These are phyloP conservation scores for Cicer cuneatum DNA, from an alignment of 306 rosid genomes.

Conservation along the genomic window DNA sequence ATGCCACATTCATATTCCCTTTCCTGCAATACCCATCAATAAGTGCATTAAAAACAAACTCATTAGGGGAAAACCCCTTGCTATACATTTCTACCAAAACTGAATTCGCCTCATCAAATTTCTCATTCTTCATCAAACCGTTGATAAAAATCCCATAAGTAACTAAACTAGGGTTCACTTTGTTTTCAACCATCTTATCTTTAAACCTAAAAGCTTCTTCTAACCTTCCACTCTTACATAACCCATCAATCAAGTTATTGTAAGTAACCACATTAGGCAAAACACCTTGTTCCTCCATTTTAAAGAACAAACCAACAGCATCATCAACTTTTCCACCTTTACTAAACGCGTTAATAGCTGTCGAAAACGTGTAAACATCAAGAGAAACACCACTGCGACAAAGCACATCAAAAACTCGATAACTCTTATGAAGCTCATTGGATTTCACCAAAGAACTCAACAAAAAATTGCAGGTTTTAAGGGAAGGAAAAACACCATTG, in stretches of 20 bases:
- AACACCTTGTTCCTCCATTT: conserved; percentile 64
- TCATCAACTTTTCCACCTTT: conserved; percentile 68
- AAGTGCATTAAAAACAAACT: conserved; percentile 61
- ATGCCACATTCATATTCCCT: conserved; percentile 62
- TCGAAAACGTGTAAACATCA: conserved; percentile 64
- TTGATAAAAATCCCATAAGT: conserved; percentile 70
- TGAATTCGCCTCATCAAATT: conserved; percentile 53
- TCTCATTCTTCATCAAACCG: conserved; percentile 63
- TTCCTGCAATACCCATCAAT: conserved; percentile 71
- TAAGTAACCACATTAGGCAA: conserved; percentile 73
- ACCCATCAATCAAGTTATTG: conserved; percentile 71
- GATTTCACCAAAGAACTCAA: conserved; percentile 63
- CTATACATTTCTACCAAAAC: conserved; percentile 64
- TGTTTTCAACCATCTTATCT: conserved; percentile 56
- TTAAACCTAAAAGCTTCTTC: conserved; percentile 61
- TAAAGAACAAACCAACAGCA: conserved; percentile 57
- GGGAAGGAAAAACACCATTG: conserved; percentile 54
- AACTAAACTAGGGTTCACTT: conserved; percentile 58
- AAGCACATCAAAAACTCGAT: conserved; percentile 54
- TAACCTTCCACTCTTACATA: conserved; percentile 66
- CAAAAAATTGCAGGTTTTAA: conserved; percentile 62
- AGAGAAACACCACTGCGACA: conserved; percentile 51
- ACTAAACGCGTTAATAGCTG: conserved; percentile 61
- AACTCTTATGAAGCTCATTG: conserved; percentile 56
- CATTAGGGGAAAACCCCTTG: conserved; percentile 64